Conservation (phyloP, 2,329 filamentous ascomycete genomes). For the Pestalotiopsis sp. region DNA sequence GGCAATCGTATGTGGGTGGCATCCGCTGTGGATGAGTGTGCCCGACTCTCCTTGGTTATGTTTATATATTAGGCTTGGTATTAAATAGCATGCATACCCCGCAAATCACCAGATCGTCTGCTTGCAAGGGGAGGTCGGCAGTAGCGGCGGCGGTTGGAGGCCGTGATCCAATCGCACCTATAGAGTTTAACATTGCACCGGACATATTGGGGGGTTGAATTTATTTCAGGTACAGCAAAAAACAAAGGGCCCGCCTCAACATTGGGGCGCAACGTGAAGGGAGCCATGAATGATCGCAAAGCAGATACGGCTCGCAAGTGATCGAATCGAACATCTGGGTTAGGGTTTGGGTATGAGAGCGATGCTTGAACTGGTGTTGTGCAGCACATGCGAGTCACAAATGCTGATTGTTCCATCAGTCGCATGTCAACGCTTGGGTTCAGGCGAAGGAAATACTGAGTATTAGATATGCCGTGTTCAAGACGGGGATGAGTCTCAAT, state of each 20-base stretch:
- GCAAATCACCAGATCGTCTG: constrained; percentile 1
- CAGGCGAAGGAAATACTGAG: too few relatives aligned
- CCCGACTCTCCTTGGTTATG: background rate
- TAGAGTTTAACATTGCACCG: background rate
- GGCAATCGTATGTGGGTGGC: background rate
- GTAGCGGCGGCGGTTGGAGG: background rate
- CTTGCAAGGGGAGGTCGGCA: background rate
- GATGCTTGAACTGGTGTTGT: background rate
- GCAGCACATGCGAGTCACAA: background rate
- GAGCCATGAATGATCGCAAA: background rate
- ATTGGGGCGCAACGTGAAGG: background rate
- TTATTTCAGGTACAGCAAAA: background rate
- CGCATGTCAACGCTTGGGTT: too few relatives aligned
- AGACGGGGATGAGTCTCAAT: too few relatives aligned
- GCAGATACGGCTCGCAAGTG: background rate
- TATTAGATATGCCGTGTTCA: background rate
- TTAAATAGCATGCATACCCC: background rate
- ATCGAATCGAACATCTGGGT: background rate
- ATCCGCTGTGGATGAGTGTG: background rate
- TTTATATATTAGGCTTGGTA: background rate
- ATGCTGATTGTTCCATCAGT: background rate
- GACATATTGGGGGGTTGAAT: background rate
- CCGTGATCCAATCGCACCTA: background rate
- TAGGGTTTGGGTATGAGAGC: background rate
- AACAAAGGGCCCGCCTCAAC: background rate